A percentile compares a stretch with the other conserved stretches of the same genome.
These are phyloP conservation scores for Penicillium sp. DNA, from an alignment of 2,329 filamentous ascomycete genomes.

Conservation along the genomic window DNA sequence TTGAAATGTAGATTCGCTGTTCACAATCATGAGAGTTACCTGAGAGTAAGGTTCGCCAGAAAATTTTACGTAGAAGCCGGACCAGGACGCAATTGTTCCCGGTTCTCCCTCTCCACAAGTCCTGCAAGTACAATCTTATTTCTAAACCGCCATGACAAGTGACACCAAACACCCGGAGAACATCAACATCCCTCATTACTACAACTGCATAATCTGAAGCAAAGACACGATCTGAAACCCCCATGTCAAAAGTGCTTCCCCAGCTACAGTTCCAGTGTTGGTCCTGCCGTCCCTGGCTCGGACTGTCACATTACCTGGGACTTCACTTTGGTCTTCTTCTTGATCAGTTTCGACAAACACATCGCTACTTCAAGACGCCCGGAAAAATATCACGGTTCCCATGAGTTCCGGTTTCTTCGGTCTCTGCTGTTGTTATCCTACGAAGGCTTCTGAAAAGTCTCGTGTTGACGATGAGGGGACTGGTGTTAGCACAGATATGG, in stretches of 20 bases:
- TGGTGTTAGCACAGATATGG: conserved; percentile 8
- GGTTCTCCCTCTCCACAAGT: background rate
- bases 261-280: background rate
- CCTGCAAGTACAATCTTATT: background rate
- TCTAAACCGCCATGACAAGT: background rate
- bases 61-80: background rate
- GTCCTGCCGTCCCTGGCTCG: background rate
- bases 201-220: background rate
- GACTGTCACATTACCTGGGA: background rate
- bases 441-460: conserved; percentile 8
- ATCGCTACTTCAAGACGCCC: conserved; percentile 13
- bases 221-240: background rate
- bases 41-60: background rate
- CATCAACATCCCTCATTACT: background rate
- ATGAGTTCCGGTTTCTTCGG: conserved; percentile 4
- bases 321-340: conserved; percentile 8
- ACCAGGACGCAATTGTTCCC: background rate
- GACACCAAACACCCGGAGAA: background rate
- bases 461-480: background rate
- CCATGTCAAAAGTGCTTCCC: background rate
- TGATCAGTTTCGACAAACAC: conserved; percentile 12
- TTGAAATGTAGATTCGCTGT: background rate
- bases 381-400: background rate
- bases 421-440: conserved; percentile 8
- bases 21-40: background rate